phyloP scores from a whole-genome alignment of 129 eudicot genomes.

The Tagetes patula region DNA sequence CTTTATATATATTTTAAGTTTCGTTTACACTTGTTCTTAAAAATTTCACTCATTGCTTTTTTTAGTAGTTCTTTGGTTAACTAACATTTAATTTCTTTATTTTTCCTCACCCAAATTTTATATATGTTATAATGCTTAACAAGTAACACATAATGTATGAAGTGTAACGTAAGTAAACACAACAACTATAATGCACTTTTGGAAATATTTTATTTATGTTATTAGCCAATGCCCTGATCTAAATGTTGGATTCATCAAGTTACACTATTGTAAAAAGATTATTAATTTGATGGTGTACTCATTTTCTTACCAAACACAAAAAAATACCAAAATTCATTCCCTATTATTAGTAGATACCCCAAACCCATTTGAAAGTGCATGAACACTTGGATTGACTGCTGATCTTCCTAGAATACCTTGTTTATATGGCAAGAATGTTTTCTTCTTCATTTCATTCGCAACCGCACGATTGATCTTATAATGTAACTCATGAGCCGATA shows the following conservation, averaged over 20 bases:
- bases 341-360: slow-evolving; percentile 37
- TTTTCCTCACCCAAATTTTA: too few species aligned
- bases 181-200: not conserved
- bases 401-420: slow-evolving; percentile 68
- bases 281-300: not conserved
- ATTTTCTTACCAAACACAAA: slow-evolving; percentile 12
- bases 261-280: not conserved
- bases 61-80: too few species aligned
- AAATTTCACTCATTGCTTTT: too few species aligned
- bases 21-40: too few species aligned
- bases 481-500: slow-evolving; percentile 83
- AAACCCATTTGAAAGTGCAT: slow-evolving; percentile 65
- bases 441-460: slow-evolving; percentile 68
- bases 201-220: not conserved
- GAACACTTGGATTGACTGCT: slow-evolving; percentile 54
- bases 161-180: too few species aligned
- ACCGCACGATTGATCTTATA: slow-evolving; percentile 64
- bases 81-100: too few species aligned
- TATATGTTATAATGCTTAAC: too few species aligned
- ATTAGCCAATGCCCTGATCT: not conserved
- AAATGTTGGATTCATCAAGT: not conserved
- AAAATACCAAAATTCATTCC: slow-evolving; percentile 18
- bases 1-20: too few species aligned
- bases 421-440: slow-evolving; percentile 78
- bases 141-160: too few species aligned